A percentile compares a stretch with the other conserved stretches of the same genome.
Evolutionary conservation across 345 rosid species (phyloP).

Genomic region (Mangifera indica): DNA sequence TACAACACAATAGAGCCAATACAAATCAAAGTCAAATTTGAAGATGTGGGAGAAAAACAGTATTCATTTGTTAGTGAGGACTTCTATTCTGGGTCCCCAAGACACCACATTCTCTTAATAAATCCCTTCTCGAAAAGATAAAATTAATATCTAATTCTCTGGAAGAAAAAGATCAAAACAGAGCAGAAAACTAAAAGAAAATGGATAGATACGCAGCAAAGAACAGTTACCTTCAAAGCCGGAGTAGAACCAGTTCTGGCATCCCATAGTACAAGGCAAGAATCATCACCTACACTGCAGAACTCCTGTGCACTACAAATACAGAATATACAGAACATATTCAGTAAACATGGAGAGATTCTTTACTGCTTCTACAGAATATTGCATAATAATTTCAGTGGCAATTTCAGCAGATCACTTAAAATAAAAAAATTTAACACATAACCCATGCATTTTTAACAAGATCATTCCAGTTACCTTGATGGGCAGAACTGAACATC

Average conservation of each 20-base stretch:
- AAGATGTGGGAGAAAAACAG: background rate
- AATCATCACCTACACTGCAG: conserved; percentile 76
- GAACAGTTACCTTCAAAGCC: conserved; percentile 47
- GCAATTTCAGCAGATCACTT: background rate
- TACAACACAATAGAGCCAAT: background rate
- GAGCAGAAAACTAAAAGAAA: background rate
- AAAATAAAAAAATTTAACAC: background rate
- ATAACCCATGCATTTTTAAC: conserved; percentile 1
- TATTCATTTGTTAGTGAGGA: background rate
- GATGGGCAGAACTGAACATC: conserved; percentile 69
- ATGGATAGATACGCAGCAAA: background rate
- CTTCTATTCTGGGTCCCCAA: background rate
- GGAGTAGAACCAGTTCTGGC: conserved; percentile 55
- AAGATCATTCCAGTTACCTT: conserved; percentile 38
- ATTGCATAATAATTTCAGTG: too few species aligned
- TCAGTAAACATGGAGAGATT: background rate
- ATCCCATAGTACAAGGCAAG: conserved; percentile 73
- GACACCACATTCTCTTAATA: background rate
- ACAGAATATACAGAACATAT: conserved; percentile 5
- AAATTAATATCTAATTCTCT: background rate
- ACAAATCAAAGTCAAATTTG: background rate
- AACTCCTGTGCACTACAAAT: conserved; percentile 51
- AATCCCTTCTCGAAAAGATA: background rate
- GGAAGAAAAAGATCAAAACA: background rate
- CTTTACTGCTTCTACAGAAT: background rate